Evolutionary conservation across 2,329 filamentous ascomycete species (phyloP), one percentile per base, ranked within the genome.

Genomic region (Sporothrix luriei): DNA sequence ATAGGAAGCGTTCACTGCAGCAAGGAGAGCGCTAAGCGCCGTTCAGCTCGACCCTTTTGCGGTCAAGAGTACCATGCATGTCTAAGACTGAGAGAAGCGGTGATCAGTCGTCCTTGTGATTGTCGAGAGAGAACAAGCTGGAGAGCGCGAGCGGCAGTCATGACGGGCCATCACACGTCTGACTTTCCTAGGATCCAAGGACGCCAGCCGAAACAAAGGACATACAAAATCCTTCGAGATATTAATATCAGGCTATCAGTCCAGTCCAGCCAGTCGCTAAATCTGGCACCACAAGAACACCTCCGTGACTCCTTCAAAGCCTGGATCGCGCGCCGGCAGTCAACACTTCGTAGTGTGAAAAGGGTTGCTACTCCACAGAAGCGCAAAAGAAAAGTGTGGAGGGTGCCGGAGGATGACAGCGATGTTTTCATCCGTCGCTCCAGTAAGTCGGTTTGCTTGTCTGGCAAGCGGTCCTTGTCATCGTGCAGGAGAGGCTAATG

Each of bases 401-500:
- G 33, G 55, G 2, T 10, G 10, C 4, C 29, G 33, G 55, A 40
- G 10, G 19, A 43, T 40, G 55, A 61, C 55, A 61, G 13, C 55
- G 19, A 5, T 61, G 19, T 43, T 61, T 61, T 33, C 55, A 43
- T 61, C 55, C 43, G 55, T 21, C 55, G n/a, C 33, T 61, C 33
- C 33, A 2, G 26, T 29, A 6, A 3, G 13, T 26, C 5, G 11
- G 52, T 4, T 4, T 33, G n/a, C 24, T 43, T 62, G 14, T 14
- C 40, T 62, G 59, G 59, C 40, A 29, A 26, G 26, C 38, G 59
- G 38, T 62, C 55, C 16, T 62, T 7, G 57, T 48, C 57, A 13
- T 62, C 57, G 57, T 62, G 38, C 40, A 62, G 59, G 43, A 61
- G 61, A 65, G 61, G 26, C 61, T 65, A 62, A 62, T 62, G 59